phyloP scores from a whole-genome alignment of 2,329 filamentous ascomycete genomes.

The Daldinia eschscholtzii region DNA sequence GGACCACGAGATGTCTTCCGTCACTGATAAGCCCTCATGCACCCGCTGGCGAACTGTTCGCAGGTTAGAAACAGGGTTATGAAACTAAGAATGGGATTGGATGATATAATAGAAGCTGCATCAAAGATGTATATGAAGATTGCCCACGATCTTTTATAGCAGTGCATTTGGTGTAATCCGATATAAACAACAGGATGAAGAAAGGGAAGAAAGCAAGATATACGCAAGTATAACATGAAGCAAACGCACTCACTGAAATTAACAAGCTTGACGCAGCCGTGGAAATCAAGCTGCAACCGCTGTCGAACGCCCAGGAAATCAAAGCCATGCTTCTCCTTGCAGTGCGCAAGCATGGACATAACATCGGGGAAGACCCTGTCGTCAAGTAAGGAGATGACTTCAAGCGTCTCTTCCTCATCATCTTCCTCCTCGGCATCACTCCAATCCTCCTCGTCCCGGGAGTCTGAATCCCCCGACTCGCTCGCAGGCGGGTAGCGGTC shows the following conservation, averaged over 20 bases:
- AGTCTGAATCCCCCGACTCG: conserved; percentile 56
- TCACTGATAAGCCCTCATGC: conserved; percentile 60
- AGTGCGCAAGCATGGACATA: conserved; percentile 74
- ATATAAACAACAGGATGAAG: background rate
- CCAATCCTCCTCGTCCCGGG: conserved; percentile 62
- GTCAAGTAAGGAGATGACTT: conserved; percentile 77
- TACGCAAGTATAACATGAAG: background rate
- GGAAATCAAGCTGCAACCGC: conserved; percentile 74
- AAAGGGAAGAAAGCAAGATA: background rate
- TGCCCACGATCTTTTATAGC: no score
- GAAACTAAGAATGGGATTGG: background rate
- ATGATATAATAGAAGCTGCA: background rate
- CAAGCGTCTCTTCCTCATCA: conserved; percentile 68
- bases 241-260: conserved; percentile 67
- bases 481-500: conserved; percentile 45
- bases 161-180: no score
- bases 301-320: conserved; percentile 74
- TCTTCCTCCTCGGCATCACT: conserved; percentile 69
- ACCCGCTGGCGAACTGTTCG: conserved; percentile 61
- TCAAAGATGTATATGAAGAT: no score
- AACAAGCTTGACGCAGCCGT: conserved; percentile 79
- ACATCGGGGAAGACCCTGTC: conserved; percentile 74
- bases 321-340: conserved; percentile 74
- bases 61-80: conserved; percentile 22
- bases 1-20: conserved; percentile 69